A percentile compares a stretch with the other conserved stretches of the same genome.
These are phyloP conservation scores for Theobroma grandiflorum DNA, from an alignment of 441 rosid genomes.

Conservation along the genomic window DNA sequence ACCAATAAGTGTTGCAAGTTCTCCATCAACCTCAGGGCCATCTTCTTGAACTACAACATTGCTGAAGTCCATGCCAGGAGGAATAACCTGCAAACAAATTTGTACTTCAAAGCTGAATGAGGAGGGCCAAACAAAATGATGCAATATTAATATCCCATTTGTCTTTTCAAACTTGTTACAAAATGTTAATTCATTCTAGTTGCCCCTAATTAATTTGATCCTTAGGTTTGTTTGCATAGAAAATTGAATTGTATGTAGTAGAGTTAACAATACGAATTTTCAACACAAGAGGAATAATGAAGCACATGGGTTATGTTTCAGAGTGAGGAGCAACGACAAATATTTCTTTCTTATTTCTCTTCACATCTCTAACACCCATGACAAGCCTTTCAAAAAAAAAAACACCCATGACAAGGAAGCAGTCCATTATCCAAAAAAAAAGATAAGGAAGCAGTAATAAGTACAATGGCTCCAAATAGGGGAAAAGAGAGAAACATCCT, in stretches of 20 bases:
- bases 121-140: constrained; percentile 6
- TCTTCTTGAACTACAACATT: constrained; percentile 93
- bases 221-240: background rate
- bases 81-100: constrained; percentile 70
- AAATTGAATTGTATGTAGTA: background rate
- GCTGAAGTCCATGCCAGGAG: constrained; percentile 99
- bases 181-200: background rate
- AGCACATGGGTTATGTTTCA: background rate
- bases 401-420: background rate
- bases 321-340: background rate
- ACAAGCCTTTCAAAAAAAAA: too few relatives aligned
- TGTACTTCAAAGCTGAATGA: constrained; percentile 22
- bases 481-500: constrained; percentile 26
- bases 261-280: constrained; percentile 2
- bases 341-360: background rate
- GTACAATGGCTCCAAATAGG: background rate
- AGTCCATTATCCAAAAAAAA: too few relatives aligned
- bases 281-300: background rate
- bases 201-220: constrained; percentile 8
- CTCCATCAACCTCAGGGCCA: constrained; percentile 80
- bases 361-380: constrained; percentile 1
- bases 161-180: background rate
- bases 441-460: background rate
- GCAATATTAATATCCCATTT: background rate
- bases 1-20: constrained; percentile 60